Evolutionary conservation across 805 yeast genomes (phyloP).

Genomic region (Pichia californica): DNA sequence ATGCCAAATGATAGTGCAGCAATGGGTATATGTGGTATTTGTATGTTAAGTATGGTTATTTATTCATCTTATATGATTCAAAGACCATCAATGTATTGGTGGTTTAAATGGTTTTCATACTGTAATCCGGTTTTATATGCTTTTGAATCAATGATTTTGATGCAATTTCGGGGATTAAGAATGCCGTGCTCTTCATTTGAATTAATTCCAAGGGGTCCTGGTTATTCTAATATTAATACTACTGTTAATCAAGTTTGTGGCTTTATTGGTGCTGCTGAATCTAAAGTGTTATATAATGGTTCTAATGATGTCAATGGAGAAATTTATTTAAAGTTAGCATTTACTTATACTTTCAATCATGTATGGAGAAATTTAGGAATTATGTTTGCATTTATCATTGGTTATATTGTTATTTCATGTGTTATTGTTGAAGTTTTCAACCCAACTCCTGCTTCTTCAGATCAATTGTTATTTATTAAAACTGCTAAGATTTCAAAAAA

Average conservation of each 20-base stretch:
- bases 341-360: slow-evolving; percentile 45
- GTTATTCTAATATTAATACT: slow-evolving; percentile 38
- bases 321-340: slow-evolving; percentile 39
- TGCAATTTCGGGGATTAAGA: slow-evolving; percentile 48
- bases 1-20: slow-evolving; percentile 48
- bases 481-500: slow-evolving; percentile 23
- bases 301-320: slow-evolving; percentile 45
- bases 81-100: slow-evolving; percentile 49
- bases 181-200: slow-evolving; percentile 40
- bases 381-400: slow-evolving; percentile 34
- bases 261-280: slow-evolving; percentile 39
- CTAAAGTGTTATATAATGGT: slow-evolving; percentile 16
- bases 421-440: slow-evolving; percentile 27
- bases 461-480: slow-evolving; percentile 27
- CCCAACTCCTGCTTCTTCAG: slow-evolving; percentile 27
- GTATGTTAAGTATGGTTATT: slow-evolving; percentile 42
- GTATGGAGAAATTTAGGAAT: slow-evolving; percentile 74
- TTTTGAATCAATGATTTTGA: slow-evolving; percentile 50
- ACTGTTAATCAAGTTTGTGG: slow-evolving; percentile 41
- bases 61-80: slow-evolving; percentile 66
- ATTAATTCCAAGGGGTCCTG: slow-evolving; percentile 49
- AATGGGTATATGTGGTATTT: slow-evolving; percentile 52
- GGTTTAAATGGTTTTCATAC: slow-evolving; percentile 55
- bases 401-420: slow-evolving; percentile 30
- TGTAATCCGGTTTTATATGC: slow-evolving; percentile 42